Percentiles rank a stretch among this genome's conserved stretches.
Conservation (phyloP, 495 filamentous ascomycete genomes). For the Lindgomyces ingoldianus region DNA sequence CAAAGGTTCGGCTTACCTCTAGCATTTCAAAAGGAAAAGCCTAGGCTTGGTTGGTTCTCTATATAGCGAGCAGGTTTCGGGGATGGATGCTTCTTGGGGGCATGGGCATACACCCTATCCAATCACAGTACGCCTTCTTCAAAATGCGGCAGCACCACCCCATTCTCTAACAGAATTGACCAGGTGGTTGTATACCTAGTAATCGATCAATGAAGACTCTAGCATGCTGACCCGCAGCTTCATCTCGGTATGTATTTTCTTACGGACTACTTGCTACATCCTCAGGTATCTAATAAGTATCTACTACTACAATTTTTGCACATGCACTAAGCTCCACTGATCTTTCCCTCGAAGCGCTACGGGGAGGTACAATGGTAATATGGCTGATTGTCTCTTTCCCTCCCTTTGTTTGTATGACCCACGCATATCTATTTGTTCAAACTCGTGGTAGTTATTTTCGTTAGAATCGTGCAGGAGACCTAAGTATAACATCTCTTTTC, state of each 20-base stretch:
- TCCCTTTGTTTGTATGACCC: no score
- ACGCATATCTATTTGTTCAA: no score
- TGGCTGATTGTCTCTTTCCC: no score
- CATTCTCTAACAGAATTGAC: not conserved
- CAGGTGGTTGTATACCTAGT: not conserved
- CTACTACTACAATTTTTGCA: not conserved
- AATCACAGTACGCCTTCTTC: not conserved
- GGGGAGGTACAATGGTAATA: no score
- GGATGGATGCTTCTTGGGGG: not conserved
- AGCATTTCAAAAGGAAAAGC: not conserved
- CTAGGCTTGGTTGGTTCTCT: not conserved
- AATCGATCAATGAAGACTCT: not conserved
- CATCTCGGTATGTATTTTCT: not conserved
- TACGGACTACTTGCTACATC: not conserved
- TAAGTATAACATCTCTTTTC: not conserved
- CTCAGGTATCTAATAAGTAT: not conserved
- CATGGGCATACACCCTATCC: not conserved
- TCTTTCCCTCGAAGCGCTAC: no score
- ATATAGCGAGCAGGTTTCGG: not conserved
- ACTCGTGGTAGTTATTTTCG: not conserved
- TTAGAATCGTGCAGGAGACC: not conserved
- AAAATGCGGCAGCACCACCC: not conserved
- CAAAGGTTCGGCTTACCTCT: conserved; percentile 10
- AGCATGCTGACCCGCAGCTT: not conserved
- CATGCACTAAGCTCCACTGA: no score